Evolutionary conservation across 345 rosid species (phyloP), one percentile per base, ranked within the genome.

Genomic region (Citrus sp.): DNA sequence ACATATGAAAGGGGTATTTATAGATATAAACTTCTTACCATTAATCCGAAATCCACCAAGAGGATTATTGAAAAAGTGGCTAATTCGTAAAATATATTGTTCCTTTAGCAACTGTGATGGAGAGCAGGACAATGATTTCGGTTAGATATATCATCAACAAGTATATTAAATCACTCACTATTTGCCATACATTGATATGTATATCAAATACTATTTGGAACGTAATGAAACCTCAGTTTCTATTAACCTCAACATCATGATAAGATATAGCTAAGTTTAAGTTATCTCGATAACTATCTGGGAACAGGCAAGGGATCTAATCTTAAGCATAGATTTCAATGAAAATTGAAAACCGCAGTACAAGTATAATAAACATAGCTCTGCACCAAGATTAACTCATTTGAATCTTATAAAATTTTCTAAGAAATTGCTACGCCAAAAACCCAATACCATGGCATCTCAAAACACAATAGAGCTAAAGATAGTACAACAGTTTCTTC

Each of bases 91-190:
- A 82, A 91, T 51, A 75, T 88, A 87, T 74, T 88, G 90, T 68
- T 93, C 97, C 83, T 89, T 90, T 27, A 89, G 87, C 75, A 88
- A 95, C 77, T 86, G 89, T 7, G 93, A 86, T 58, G 51, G 0
- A 46, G 18, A 13, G 94, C 88, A 13, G 97, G 97, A 9, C 87
- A 88, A 7, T 97, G 97, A 85, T 92, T 83, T 87, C 87, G 58
- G 67, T 46, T 46, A 46, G 51, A 46, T 46, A 46, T 46, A 12
- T 46, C 18, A 59, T 25, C 56, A 59, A 46, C 16, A 24, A 30
- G 24, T 27, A 55, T 4, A 78, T 9, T 78, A 10, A 56, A 70
- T 10, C 42, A 5, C 21, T 30, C 55, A 16, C 22, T 42, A 37
- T 49, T 71, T 49, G 34, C 22, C 14, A 58, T 38, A 61, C 30